Percentiles rank a stretch among this genome's conserved stretches.
These are phyloP conservation scores for Debaryomyces sp. DNA, from an alignment of 1,139 yeast species.

Conservation along the genomic window DNA sequence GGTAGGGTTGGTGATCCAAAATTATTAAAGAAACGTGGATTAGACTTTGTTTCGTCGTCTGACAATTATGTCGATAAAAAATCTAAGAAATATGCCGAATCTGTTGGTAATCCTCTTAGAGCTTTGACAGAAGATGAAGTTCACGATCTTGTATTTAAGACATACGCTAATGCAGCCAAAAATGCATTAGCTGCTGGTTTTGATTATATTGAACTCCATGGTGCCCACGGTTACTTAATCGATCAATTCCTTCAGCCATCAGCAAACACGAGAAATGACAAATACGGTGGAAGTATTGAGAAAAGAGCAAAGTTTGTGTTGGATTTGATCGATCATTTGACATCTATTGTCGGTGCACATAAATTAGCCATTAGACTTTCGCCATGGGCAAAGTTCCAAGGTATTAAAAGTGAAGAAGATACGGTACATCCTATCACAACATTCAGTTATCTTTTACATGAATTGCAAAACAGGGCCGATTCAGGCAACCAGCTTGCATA, in stretches of 20 bases:
- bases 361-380: conserved; percentile 60
- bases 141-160: background rate
- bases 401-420: conserved; percentile 37
- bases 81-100: conserved; percentile 21
- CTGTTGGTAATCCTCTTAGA: conserved; percentile 37
- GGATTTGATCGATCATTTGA: conserved; percentile 54
- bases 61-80: conserved; percentile 23
- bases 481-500: conserved; percentile 49
- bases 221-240: conserved; percentile 53
- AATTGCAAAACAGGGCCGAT: conserved; percentile 42
- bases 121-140: conserved; percentile 13
- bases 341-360: conserved; percentile 47
- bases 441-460: conserved; percentile 35
- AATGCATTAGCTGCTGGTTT: conserved; percentile 48
- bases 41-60: conserved; percentile 28
- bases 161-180: conserved; percentile 41
- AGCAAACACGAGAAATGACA: conserved; percentile 48
- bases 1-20: conserved; percentile 34
- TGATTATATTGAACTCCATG: conserved; percentile 55
- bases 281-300: conserved; percentile 61
- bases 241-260: conserved; percentile 39
- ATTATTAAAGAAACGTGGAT: conserved; percentile 37
- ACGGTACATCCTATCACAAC: conserved; percentile 39
- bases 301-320: conserved; percentile 62
- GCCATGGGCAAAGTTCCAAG: conserved; percentile 54